Evolutionary conservation across 2,329 filamentous ascomycete species (phyloP).

Genomic region (Hortaea sp.): DNA sequence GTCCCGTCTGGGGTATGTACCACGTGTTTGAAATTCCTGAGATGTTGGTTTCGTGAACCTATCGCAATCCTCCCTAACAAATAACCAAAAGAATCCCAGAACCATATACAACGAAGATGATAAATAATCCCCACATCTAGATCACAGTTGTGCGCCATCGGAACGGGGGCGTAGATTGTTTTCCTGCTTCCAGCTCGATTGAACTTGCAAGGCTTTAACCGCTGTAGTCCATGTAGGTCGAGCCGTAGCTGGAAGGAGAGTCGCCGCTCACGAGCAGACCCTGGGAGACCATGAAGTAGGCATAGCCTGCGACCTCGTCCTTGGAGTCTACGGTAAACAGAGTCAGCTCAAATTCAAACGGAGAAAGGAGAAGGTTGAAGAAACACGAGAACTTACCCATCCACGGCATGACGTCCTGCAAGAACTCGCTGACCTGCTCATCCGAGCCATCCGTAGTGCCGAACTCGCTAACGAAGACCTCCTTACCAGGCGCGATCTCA

Average conservation of each 20-base stretch:
- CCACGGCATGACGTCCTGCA: conserved; percentile 39
- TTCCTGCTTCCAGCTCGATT: no score
- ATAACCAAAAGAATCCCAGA: no score
- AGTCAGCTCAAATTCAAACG: not conserved
- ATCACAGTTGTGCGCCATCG: no score
- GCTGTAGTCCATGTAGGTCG: conserved; percentile 17
- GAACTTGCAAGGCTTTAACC: not conserved
- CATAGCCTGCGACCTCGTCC: conserved; percentile 25
- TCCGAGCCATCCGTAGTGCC: conserved; percentile 39
- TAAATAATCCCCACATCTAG: not conserved
- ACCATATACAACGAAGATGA: no score
- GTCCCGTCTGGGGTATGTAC: no score
- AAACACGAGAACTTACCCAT: conserved; percentile 21
- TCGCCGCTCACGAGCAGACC: conserved; percentile 25
- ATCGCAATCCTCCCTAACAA: no score
- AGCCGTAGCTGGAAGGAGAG: conserved; percentile 20
- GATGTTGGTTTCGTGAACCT: no score
- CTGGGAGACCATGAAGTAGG: conserved; percentile 26
- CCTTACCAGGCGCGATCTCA: conserved; percentile 24
- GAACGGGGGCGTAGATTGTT: no score
- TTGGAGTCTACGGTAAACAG: conserved; percentile 1
- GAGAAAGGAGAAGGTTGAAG: no score
- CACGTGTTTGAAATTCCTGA: no score
- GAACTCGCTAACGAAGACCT: conserved; percentile 58
- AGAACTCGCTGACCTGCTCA: conserved; percentile 37